Base-by-base conservation (phyloP, 805 yeast species). In the Brettanomyces anomalus region DNA sequence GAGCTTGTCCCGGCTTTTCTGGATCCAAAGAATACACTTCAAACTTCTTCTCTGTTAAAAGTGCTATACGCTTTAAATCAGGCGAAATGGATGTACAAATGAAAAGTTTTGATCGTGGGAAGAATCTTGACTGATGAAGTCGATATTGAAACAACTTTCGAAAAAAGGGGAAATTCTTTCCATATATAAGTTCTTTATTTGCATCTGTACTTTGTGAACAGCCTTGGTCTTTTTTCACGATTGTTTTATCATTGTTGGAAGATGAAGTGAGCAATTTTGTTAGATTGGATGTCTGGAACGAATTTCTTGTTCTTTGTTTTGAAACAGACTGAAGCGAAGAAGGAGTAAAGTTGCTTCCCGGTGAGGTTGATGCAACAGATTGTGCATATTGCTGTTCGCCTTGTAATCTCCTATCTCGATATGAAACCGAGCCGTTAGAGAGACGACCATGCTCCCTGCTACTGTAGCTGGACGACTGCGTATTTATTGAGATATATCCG, bases 121-220 rank as follows among this genome's bases (percentile, higher is more conserved):
- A 63, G 43, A 76, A 65, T 39, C 70, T 70, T 7, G 77, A 61
- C 19, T 57, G 57, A 44, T 76, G 80, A 0, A 81, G 74, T 21
- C 67, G 63, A 53, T 71, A 72, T 36, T 76, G 76, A 40, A 70
- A 67, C 40, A 75, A 69, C 47, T 75, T 80, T 46, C 95, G 70
- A 56, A 82, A 85, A 43, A 79, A 76, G 0, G 97, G 97, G 61
- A 86, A 88, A 52, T 90, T 85, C 52, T 79, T 82, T 5, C 81
- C 79, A 58, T 80, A 86, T 42, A 78, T 70, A 43, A 73, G 69
- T 55, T 85, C 95, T 48, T 79, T 77, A 39, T 55, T 55, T 17
- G 57, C 33, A 17, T 39, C 44, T 28, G 28, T 46, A 7, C 18
- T n/a, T 18, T 20, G 31, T 30, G 30, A 21, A 28, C 35, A 31